phyloP scores from a whole-genome alignment of 2,329 filamentous ascomycete species.

The Paecilomyces sp. region DNA sequence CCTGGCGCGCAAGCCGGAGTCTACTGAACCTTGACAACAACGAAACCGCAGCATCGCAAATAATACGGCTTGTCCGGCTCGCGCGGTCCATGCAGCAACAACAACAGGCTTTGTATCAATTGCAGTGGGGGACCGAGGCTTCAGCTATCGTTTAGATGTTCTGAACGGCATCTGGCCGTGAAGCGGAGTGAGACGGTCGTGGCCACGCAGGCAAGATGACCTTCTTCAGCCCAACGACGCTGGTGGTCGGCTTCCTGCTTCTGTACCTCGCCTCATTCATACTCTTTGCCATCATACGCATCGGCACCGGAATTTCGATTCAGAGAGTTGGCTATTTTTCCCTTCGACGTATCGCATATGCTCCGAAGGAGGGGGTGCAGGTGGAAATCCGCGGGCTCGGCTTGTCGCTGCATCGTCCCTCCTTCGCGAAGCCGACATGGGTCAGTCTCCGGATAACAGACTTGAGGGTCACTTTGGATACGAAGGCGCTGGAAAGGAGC shows the following conservation, averaged over 20 bases:
- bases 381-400: conserved; percentile 86
- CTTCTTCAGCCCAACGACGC: conserved; percentile 61
- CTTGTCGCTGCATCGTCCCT: conserved; percentile 82
- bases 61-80: neutral
- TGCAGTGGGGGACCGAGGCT: neutral
- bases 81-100: neutral
- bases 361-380: conserved; percentile 77
- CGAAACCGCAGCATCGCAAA: neutral
- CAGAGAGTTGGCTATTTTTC: conserved; percentile 92
- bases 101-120: neutral
- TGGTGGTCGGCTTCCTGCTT: conserved; percentile 78
- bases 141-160: conserved; percentile 10
- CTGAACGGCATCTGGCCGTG: conserved; percentile 4
- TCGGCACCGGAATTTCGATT: conserved; percentile 89
- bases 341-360: conserved; percentile 82
- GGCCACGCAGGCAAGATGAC: conserved; percentile 29
- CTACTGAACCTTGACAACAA: neutral
- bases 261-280: conserved; percentile 89
- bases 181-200: neutral
- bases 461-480: conserved; percentile 74
- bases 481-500: conserved; percentile 49
- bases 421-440: conserved; percentile 96
- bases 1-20: conserved; percentile 11
- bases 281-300: conserved; percentile 83
- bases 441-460: conserved; percentile 84